These are phyloP conservation scores for Penicillium flavigenum DNA, from an alignment of 495 filamentous ascomycete genomes.

Conservation along the genomic window DNA sequence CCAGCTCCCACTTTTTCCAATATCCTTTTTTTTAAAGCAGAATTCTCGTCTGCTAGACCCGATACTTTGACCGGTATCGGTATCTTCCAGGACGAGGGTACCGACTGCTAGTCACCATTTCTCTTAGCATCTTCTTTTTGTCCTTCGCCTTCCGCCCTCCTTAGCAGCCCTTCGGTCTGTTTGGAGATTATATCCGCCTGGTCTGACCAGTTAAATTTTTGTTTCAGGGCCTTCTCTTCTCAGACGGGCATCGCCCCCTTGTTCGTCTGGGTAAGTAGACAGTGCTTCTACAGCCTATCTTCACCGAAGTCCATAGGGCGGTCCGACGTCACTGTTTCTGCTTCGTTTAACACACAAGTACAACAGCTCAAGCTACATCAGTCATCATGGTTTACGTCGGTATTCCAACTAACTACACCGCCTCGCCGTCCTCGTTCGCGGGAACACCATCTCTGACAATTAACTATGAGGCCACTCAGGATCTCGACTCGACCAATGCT, in stretches of 20 bases:
- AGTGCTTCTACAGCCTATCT: slow-evolving; percentile 58
- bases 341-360: slow-evolving; percentile 15
- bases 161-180: slow-evolving; percentile 63
- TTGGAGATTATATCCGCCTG: slow-evolving; percentile 52
- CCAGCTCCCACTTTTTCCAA: slow-evolving; percentile 14
- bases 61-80: slow-evolving; percentile 90
- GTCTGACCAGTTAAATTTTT: slow-evolving; percentile 59
- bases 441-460: slow-evolving; percentile 89
- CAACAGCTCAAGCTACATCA: slow-evolving; percentile 26
- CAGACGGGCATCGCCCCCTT: slow-evolving; percentile 75
- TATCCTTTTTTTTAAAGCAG: slow-evolving; percentile 49
- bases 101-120: slow-evolving; percentile 75
- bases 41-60: slow-evolving; percentile 88
- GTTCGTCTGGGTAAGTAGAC: slow-evolving; percentile 83
- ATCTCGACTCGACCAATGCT: slow-evolving; percentile 93
- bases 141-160: slow-evolving; percentile 77
- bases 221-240: slow-evolving; percentile 90
- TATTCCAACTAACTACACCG: slow-evolving; percentile 75
- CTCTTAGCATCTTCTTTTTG: slow-evolving; percentile 76
- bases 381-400: slow-evolving; percentile 73
- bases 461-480: slow-evolving; percentile 91
- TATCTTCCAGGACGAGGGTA: slow-evolving; percentile 70
- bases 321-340: slow-evolving; percentile 31
- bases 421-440: slow-evolving; percentile 71
- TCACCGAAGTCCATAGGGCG: slow-evolving; percentile 24